A percentile compares a stretch with the other conserved stretches of the same genome.
These are phyloP conservation scores for Purshia tridentata DNA, from an alignment of 306 rosid species.

Conservation along the genomic window DNA sequence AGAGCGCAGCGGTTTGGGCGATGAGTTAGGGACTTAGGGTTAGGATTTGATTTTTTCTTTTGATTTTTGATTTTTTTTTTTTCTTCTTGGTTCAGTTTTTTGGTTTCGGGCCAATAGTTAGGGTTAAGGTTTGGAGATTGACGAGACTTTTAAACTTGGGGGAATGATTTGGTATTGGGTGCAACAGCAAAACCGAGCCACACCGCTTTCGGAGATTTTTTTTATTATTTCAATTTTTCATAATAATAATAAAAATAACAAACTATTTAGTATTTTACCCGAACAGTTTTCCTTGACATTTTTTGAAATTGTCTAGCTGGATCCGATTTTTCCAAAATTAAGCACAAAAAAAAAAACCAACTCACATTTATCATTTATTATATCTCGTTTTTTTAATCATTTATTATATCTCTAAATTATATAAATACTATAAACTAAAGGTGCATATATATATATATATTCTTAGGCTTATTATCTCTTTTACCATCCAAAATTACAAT, in stretches of 20 bases:
- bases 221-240: background rate
- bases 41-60: background rate
- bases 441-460: too few species aligned
- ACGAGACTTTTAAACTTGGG: conserved; percentile 4
- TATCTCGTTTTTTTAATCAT: too few species aligned
- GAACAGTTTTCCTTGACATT: too few species aligned
- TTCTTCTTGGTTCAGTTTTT: background rate
- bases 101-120: background rate
- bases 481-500: too few species aligned
- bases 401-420: too few species aligned
- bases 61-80: background rate
- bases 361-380: too few species aligned
- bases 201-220: background rate
- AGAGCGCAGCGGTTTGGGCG: conserved; percentile 23
- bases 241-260: background rate
- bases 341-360: too few species aligned
- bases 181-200: background rate
- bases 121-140: conserved; percentile 3
- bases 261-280: background rate
- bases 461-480: too few species aligned
- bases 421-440: too few species aligned
- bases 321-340: too few species aligned
- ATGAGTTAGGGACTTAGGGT: conserved; percentile 21
- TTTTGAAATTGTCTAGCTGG: too few species aligned
- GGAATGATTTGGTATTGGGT: background rate